Conservation (phyloP, 1,284 basidiomycete genomes). For the Papiliotrema terrestris region DNA sequence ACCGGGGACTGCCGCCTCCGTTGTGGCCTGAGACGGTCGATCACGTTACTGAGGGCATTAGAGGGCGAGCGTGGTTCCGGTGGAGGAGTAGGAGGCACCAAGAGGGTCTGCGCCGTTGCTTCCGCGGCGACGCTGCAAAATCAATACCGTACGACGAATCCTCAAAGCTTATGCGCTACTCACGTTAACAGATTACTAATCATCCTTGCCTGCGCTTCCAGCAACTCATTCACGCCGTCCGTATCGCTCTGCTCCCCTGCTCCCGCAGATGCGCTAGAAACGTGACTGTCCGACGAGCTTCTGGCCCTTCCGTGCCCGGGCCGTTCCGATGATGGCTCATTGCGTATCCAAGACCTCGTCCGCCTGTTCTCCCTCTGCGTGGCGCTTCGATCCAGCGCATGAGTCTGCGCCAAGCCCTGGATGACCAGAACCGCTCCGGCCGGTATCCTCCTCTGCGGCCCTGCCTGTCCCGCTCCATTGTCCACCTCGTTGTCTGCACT, state of each 20-base stretch:
- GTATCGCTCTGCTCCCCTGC: conserved; percentile 1
- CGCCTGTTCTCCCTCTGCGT: neutral
- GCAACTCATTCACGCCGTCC: conserved; percentile 12
- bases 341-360: neutral
- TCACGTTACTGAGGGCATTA: conserved; percentile 34
- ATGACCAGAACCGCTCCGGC: conserved; percentile 46
- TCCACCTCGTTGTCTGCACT: neutral
- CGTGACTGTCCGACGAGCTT: conserved; percentile 1
- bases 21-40: conserved; percentile 36
- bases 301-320: neutral
- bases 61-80: conserved; percentile 14
- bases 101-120: conserved; percentile 42
- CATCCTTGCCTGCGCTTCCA: conserved; percentile 45
- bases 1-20: conserved; percentile 23
- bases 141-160: neutral
- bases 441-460: conserved; percentile 13
- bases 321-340: neutral
- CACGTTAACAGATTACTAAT: conserved; percentile 46
- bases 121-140: conserved; percentile 38
- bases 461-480: neutral
- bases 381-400: conserved; percentile 11
- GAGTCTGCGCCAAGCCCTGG: conserved; percentile 47
- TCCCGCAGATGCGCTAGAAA: neutral
- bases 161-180: conserved; percentile 9
- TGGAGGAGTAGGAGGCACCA: conserved; percentile 20